A percentile compares a stretch with the other conserved stretches of the same genome.
Evolutionary conservation across 2,329 filamentous ascomycete genomes (phyloP).

Genomic region (Penicillium sp.): DNA sequence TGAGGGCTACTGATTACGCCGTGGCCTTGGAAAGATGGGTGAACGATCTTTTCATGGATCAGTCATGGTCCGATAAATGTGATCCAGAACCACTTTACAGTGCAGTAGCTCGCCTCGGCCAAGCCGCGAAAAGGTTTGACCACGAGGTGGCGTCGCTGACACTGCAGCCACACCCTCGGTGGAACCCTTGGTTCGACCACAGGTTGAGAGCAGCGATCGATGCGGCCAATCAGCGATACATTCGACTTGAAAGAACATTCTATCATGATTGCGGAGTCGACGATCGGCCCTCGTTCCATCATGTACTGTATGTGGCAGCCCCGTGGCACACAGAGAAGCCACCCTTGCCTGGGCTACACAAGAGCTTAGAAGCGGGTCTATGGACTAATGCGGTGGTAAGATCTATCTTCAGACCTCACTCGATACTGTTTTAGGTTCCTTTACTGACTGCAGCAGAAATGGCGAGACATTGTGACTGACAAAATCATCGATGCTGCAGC

Average conservation of each 20-base stretch:
- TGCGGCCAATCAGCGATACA: background rate
- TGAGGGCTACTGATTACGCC: constrained; percentile 49
- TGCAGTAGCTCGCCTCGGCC: background rate
- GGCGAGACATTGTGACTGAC: background rate
- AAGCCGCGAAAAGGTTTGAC: background rate
- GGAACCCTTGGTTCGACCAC: background rate
- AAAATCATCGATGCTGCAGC: background rate
- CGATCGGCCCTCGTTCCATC: background rate
- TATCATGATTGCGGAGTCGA: background rate
- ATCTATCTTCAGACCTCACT: background rate
- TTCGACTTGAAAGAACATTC: background rate
- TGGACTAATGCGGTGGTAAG: background rate
- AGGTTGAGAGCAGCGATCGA: background rate
- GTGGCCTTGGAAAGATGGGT: background rate
- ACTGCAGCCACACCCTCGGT: background rate
- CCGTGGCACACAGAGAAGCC: background rate
- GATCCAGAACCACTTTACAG: background rate
- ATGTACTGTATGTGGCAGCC: background rate
- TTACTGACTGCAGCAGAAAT: background rate
- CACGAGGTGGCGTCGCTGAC: background rate
- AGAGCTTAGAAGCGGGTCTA: background rate
- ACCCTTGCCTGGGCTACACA: background rate
- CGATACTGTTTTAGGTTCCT: background rate
- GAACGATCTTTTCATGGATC: background rate
- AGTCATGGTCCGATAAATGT: background rate